phyloP scores from a whole-genome alignment of 768 basidiomycete species.

The Lyophyllum atratum region DNA sequence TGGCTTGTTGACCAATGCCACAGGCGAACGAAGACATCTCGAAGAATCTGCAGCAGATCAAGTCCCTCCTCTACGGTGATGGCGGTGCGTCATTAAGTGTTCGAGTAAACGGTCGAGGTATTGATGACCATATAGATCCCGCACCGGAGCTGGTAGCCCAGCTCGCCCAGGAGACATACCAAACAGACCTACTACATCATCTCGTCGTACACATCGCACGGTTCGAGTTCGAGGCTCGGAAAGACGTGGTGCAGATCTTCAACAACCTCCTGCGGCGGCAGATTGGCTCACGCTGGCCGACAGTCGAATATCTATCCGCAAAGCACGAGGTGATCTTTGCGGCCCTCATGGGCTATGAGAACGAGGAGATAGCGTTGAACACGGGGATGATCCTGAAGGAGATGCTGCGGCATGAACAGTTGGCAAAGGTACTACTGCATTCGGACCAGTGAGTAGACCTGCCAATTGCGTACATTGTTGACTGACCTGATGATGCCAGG shows the following conservation, averaged over 20 bases:
- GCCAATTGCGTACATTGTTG: not conserved
- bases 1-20: not conserved
- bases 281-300: slow-evolving; percentile 94
- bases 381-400: slow-evolving; percentile 98
- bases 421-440: slow-evolving; percentile 87
- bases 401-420: slow-evolving; percentile 91
- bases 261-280: slow-evolving; percentile 89
- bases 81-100: slow-evolving; percentile 56
- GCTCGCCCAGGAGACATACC: slow-evolving; percentile 94
- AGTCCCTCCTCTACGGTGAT: slow-evolving; percentile 84
- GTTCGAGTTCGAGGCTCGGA: slow-evolving; percentile 93
- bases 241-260: slow-evolving; percentile 84
- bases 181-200: slow-evolving; percentile 80
- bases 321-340: slow-evolving; percentile 79
- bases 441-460: slow-evolving; percentile 83
- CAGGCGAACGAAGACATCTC: slow-evolving; percentile 90
- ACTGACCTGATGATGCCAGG: slow-evolving; percentile 39
- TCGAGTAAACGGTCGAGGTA: not conserved
- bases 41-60: slow-evolving; percentile 89
- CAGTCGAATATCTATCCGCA: slow-evolving; percentile 87
- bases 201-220: slow-evolving; percentile 81
- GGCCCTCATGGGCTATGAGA: slow-evolving; percentile 88
- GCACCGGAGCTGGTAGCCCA: slow-evolving; percentile 90
- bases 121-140: slow-evolving; percentile 53
- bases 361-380: slow-evolving; percentile 95